phyloP scores from a whole-genome alignment of 140 eudicot species.

The Bidens hawaiensis region DNA sequence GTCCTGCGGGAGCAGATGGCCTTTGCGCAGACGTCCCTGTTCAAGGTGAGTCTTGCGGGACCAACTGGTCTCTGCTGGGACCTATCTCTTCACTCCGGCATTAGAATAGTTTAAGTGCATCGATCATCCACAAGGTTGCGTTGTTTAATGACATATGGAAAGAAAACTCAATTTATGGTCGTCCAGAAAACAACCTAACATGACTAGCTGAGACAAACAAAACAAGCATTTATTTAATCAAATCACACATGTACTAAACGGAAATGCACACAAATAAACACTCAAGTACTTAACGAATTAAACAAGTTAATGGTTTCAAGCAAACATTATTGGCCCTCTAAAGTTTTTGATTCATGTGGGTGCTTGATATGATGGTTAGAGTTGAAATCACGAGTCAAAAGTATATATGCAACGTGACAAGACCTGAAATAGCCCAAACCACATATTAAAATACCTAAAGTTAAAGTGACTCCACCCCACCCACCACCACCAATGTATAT shows the following conservation, averaged over 20 bases:
- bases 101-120: too few relatives aligned
- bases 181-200: too few relatives aligned
- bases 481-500: slow-evolving; percentile 14
- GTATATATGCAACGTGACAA: slow-evolving; percentile 5
- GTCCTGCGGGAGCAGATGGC: too few relatives aligned
- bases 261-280: background rate
- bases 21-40: too few relatives aligned
- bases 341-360: background rate
- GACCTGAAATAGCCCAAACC: slow-evolving; percentile 27
- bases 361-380: slow-evolving; percentile 8
- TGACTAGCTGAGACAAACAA: too few relatives aligned
- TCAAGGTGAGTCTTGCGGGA: too few relatives aligned
- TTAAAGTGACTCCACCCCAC: slow-evolving; percentile 9
- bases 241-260: background rate
- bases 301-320: background rate
- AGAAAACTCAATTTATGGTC: too few relatives aligned
- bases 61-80: too few relatives aligned
- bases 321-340: background rate
- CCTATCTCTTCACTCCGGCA: too few relatives aligned
- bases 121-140: too few relatives aligned
- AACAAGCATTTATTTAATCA: too few relatives aligned
- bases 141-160: too few relatives aligned
- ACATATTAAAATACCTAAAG: slow-evolving; percentile 20
- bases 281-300: slow-evolving; percentile 1
- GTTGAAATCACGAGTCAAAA: slow-evolving; percentile 8